Evolutionary conservation across 768 basidiomycete species (phyloP).

Genomic region (Pleurotus giganteus): DNA sequence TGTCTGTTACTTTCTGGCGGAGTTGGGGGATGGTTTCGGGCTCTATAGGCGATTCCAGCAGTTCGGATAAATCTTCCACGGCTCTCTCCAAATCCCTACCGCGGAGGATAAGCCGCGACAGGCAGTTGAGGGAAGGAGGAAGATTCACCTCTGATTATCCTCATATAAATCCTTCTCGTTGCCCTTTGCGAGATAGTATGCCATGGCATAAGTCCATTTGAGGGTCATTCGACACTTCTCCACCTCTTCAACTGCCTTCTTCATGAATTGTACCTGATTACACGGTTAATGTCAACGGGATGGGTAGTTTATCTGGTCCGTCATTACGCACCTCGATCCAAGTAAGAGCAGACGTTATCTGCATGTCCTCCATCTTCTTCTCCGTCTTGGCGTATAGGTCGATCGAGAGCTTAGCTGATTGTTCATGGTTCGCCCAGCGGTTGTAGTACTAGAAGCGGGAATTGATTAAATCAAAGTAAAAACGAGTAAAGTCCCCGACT

Average conservation of each 20-base stretch:
- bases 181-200: conserved; percentile 87
- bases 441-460: conserved; percentile 83
- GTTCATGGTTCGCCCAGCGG: conserved; percentile 99
- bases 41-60: conserved; percentile 91
- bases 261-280: conserved; percentile 80
- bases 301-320: no score
- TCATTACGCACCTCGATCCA: conserved; percentile 98
- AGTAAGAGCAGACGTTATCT: conserved; percentile 83
- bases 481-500: conserved; percentile 26
- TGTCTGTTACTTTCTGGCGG: conserved; percentile 93
- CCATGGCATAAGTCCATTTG: conserved; percentile 99
- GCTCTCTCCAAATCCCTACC: conserved; percentile 87
- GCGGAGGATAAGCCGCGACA: not conserved
- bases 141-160: conserved; percentile 85
- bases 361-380: conserved; percentile 99
- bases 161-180: conserved; percentile 96
- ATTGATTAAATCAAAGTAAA: conserved; percentile 3
- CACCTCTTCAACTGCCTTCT: conserved; percentile 93
- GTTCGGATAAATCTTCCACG: conserved; percentile 91
- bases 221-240: conserved; percentile 90
- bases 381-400: conserved; percentile 94
- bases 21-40: conserved; percentile 76
- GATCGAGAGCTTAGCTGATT: conserved; percentile 93
- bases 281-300: not conserved
- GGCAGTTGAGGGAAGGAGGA: not conserved